A percentile compares a stretch with the other conserved stretches of the same genome.
Evolutionary conservation across 192 early-diverging fungal genomes (phyloP).

Genomic region (Funneliformis geosporum): DNA sequence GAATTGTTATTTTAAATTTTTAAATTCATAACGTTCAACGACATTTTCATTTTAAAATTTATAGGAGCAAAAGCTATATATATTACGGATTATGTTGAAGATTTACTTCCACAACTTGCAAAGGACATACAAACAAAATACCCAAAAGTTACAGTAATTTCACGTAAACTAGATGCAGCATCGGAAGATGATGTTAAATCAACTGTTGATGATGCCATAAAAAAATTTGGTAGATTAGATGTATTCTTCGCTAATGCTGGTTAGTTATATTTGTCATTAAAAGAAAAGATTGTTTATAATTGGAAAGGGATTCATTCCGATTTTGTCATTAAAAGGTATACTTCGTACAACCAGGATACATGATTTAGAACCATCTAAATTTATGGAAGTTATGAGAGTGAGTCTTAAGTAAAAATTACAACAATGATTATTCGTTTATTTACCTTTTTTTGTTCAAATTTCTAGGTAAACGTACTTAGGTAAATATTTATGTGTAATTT

Average conservation of each 20-base stretch:
- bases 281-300: not conserved
- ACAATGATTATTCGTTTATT: too few relatives aligned
- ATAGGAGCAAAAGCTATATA: conserved; percentile 43
- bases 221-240: conserved; percentile 48
- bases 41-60: not conserved
- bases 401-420: not conserved
- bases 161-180: conserved; percentile 49
- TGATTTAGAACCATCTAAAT: conserved; percentile 15
- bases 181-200: conserved; percentile 38
- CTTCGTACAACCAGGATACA: not conserved
- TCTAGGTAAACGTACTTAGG: conserved; percentile 47
- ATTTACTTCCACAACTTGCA: conserved; percentile 42
- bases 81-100: conserved; percentile 42
- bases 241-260: conserved; percentile 62
- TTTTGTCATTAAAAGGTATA: not conserved
- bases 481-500: conserved; percentile 21
- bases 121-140: conserved; percentile 42
- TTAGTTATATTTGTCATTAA: conserved; percentile 7
- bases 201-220: conserved; percentile 45
- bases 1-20: not conserved
- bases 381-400: conserved; percentile 26
- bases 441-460: not conserved
- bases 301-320: not conserved
- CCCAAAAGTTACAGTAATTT: conserved; percentile 38
- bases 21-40: not conserved